These are phyloP conservation scores for Gomphus bonarii DNA, from an alignment of 1,284 basidiomycete genomes.

Conservation along the genomic window DNA sequence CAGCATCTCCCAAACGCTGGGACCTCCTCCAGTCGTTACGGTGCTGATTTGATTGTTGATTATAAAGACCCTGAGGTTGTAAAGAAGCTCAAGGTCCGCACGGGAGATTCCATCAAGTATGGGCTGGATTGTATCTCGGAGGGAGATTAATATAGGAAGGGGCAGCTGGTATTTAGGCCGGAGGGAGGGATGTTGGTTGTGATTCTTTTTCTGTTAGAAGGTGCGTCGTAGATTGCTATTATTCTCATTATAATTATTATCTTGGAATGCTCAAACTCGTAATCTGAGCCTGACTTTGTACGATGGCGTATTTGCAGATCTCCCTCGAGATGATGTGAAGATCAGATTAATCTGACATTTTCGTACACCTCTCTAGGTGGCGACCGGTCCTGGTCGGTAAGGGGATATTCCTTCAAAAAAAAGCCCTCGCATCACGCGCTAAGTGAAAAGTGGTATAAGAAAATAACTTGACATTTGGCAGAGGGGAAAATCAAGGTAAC, in stretches of 20 bases:
- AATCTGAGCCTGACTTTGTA: no score
- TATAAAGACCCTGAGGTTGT: background rate
- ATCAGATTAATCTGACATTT: background rate
- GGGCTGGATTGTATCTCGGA: background rate
- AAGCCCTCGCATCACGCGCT: background rate
- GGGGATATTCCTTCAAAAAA: background rate
- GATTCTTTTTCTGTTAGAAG: background rate
- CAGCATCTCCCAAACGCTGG: slow-evolving; percentile 23
- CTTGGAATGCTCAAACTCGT: no score
- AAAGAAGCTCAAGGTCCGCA: background rate
- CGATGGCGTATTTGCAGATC: background rate
- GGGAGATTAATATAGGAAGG: background rate
- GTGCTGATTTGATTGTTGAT: slow-evolving; percentile 25
- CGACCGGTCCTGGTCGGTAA: background rate
- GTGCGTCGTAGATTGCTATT: background rate
- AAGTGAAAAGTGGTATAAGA: slow-evolving; percentile 4
- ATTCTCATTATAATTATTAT: background rate
- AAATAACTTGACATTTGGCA: background rate
- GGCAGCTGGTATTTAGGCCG: background rate
- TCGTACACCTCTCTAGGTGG: background rate
- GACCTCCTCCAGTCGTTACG: slow-evolving; percentile 24
- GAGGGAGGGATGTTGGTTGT: background rate
- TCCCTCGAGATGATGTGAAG: background rate
- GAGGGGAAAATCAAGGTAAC: slow-evolving; percentile 5
- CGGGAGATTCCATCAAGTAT: background rate